These are phyloP conservation scores for Mikania micrantha DNA, from an alignment of 129 eudicot species.

Conservation along the genomic window DNA sequence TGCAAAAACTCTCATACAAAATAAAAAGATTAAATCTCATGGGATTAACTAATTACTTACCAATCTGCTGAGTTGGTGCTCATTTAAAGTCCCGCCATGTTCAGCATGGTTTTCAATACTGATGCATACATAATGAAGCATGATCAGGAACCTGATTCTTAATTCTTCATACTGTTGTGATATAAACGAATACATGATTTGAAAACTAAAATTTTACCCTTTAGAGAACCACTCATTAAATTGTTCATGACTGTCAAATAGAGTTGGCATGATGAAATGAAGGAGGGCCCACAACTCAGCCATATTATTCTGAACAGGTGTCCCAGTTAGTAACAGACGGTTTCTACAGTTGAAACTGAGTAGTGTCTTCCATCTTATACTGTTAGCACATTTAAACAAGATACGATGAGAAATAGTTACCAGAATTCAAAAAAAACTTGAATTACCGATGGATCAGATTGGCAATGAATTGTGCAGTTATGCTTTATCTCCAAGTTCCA, in stretches of 20 bases:
- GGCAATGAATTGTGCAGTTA: no score
- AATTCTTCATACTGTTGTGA: not conserved
- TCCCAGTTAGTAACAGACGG: slow-evolving; percentile 96
- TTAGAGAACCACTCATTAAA: slow-evolving; percentile 98
- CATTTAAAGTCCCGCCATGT: slow-evolving; percentile 97
- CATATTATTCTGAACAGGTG: slow-evolving; percentile 98
- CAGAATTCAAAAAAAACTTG: not conserved
- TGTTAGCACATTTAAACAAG: slow-evolving; percentile 37
- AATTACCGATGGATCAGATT: not conserved
- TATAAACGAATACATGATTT: not conserved
- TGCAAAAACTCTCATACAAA: not conserved
- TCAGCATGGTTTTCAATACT: slow-evolving; percentile 99
- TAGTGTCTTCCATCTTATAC: slow-evolving; percentile 98
- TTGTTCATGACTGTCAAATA: slow-evolving; percentile 96
- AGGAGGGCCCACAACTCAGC: slow-evolving; percentile 99
- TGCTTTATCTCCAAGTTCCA: no score
- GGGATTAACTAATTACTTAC: slow-evolving; percentile 34
- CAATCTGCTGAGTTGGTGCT: slow-evolving; percentile 96
- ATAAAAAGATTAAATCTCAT: not conserved
- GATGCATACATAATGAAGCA: slow-evolving; percentile 20
- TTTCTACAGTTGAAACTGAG: slow-evolving; percentile 97
- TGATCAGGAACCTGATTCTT: slow-evolving; percentile 3
- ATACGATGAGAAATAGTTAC: slow-evolving; percentile 12
- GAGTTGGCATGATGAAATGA: slow-evolving; percentile 97
- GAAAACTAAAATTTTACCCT: slow-evolving; percentile 55